Base-by-base conservation (phyloP, 225 moss, liverwort and hornwort genomes). In the Rhytidiadelphus loreus region DNA sequence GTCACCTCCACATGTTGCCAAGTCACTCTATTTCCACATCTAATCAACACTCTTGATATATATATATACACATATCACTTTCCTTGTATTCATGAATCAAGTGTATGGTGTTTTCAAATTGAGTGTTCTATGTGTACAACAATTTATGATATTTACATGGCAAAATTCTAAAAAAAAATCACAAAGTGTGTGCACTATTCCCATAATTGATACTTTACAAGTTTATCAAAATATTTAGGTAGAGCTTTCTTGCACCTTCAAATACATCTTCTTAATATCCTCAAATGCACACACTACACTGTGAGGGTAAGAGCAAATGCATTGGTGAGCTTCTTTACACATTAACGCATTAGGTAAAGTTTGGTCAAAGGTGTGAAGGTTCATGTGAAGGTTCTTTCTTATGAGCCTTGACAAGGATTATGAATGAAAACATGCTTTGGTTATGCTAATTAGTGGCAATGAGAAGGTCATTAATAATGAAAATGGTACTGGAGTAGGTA, bases 381-480 rank as follows among this genome's bases (percentile, higher is more conserved):
- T 72, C 9, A 25, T 41, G 5, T 5, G 13, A 41, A 70, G 25
- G 28, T 43, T 72, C 9, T 72, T 72, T 44, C 70, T 44, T 73
- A 0, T 18, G 0, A 44, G 17, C 18, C 1, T 17, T 72, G 4
- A 72, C 17, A 72, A 46, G 11, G 29, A 72, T 46, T 29, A 18
- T 1, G 2, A 46, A 44, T 18, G 5, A 29, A 4, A 46, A 46
- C 0, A 0, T 18, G 4, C 30, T 1, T 29, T 1, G 30, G 4
- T 29, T 4, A 0, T 46, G 6, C 0, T 46, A 4, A 46, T 44
- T 29, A 11, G 6, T 14, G 6, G 37, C 44, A 72, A 73, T 73
- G 2, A 17, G 1, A 70, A 5, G 8, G 28, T 72, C 29, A 44
- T 18, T 19, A 73, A 29, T 11, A 8, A 46, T 44, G 10, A 44